phyloP scores from a whole-genome alignment of 352 stramenopile genomes.

The Globisporangium parvum region DNA sequence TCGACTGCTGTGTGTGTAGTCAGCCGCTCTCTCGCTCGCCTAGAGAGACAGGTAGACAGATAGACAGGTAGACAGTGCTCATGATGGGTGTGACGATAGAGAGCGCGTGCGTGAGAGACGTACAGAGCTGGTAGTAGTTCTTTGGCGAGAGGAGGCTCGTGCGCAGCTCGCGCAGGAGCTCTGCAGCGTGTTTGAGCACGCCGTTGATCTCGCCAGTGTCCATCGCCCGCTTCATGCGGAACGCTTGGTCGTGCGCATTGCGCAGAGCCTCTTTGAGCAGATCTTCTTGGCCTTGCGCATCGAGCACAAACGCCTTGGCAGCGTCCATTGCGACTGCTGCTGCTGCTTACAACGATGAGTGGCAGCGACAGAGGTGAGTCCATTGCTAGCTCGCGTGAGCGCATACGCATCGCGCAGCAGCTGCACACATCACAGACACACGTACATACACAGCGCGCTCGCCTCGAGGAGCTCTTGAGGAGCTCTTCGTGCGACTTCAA shows the following conservation, averaged over 20 bases:
- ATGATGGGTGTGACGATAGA: background rate
- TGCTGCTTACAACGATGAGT: background rate
- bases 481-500: too few species aligned
- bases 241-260: constrained; percentile 68
- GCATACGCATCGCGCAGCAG: too few species aligned
- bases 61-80: too few species aligned
- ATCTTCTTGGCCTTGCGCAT: constrained; percentile 58
- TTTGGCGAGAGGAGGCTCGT: constrained; percentile 93
- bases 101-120: constrained; percentile 21
- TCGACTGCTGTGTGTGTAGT: too few species aligned
- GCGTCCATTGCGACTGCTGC: constrained; percentile 5
- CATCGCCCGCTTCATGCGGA: constrained; percentile 83
- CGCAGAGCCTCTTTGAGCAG: constrained; percentile 71
- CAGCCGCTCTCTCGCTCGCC: background rate
- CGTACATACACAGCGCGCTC: too few species aligned
- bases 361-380: background rate
- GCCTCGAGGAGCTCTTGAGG: too few species aligned
- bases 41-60: background rate
- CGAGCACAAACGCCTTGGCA: constrained; percentile 38
- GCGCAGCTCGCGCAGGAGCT: constrained; percentile 82
- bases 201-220: constrained; percentile 62
- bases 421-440: too few species aligned
- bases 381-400: too few species aligned
- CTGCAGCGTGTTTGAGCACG: constrained; percentile 75
- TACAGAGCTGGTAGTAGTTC: constrained; percentile 99